Percentiles rank a stretch among this genome's conserved stretches.
phyloP scores from a whole-genome alignment of 257 asterid species.

The Handroanthus guayacan region DNA sequence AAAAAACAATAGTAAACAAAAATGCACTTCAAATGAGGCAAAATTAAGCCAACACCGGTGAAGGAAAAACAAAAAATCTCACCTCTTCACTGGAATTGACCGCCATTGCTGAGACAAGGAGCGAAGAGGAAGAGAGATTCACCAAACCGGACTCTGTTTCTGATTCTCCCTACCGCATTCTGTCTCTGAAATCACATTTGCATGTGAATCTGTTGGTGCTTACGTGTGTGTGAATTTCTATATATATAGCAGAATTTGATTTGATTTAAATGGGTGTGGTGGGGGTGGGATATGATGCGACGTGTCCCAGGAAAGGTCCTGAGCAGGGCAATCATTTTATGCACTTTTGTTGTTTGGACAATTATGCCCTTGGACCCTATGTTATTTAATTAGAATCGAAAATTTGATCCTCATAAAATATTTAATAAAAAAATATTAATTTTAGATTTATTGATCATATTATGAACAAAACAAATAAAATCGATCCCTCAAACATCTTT shows the following conservation, averaged over 20 bases:
- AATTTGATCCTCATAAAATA: no score
- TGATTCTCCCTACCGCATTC: constrained; percentile 19
- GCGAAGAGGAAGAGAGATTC: constrained; percentile 1
- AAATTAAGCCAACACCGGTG: neutral
- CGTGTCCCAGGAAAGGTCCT: constrained; percentile 40
- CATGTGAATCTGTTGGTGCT: constrained; percentile 33
- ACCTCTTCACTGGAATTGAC: constrained; percentile 46
- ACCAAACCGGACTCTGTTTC: neutral
- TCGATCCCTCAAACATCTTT: no score
- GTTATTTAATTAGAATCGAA: neutral
- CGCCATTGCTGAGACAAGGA: constrained; percentile 42
- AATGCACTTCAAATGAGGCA: constrained; percentile 25
- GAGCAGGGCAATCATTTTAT: constrained; percentile 46
- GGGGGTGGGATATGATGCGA: neutral
- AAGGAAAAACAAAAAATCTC: neutral
- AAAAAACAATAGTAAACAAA: neutral
- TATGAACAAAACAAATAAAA: no score
- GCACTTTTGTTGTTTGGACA: constrained; percentile 30
- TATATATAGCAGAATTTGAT: neutral
- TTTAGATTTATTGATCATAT: no score
- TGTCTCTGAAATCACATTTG: constrained; percentile 26
- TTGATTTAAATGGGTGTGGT: neutral
- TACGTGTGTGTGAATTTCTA: constrained; percentile 13
- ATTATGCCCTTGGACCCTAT: constrained; percentile 31
- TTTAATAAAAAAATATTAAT: no score